Evolutionary conservation across 371 early-diverging fungal genomes (phyloP).

Genomic region (Mortierella sp.): DNA sequence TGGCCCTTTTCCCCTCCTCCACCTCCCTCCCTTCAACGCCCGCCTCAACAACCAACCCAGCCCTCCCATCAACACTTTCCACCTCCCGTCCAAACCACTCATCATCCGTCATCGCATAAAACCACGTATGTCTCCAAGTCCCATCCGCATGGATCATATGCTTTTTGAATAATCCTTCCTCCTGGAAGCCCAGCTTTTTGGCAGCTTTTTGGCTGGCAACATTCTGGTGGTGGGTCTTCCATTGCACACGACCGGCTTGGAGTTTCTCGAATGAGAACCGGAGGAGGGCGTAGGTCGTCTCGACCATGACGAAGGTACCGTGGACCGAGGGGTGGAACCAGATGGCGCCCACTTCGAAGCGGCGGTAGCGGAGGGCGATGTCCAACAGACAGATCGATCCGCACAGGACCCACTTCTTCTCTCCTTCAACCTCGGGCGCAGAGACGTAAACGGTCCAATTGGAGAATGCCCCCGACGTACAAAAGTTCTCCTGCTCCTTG

Average conservation of each 20-base stretch:
- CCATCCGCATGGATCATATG: slow-evolving; percentile 58
- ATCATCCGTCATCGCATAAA: slow-evolving; percentile 53
- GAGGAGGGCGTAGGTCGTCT: slow-evolving; percentile 38
- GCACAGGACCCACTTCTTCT: slow-evolving; percentile 37
- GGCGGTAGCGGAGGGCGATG: slow-evolving; percentile 25
- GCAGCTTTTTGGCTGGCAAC: slow-evolving; percentile 63
- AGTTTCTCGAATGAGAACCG: slow-evolving; percentile 43
- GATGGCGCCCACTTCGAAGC: slow-evolving; percentile 38
- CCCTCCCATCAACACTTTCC: slow-evolving; percentile 21
- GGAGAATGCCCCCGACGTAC: not conserved
- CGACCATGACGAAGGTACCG: slow-evolving; percentile 47
- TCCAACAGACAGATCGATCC: slow-evolving; percentile 45
- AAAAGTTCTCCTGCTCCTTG: slow-evolving; percentile 15
- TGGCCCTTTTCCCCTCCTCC: not conserved
- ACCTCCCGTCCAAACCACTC: slow-evolving; percentile 44
- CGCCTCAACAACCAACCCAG: slow-evolving; percentile 18
- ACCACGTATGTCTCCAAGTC: slow-evolving; percentile 34
- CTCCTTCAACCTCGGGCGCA: not conserved
- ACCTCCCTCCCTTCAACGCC: not conserved
- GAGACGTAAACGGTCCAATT: slow-evolving; percentile 44
- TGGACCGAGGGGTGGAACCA: slow-evolving; percentile 53
- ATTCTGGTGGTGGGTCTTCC: slow-evolving; percentile 61
- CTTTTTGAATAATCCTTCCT: slow-evolving; percentile 61
- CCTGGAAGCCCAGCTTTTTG: slow-evolving; percentile 58
- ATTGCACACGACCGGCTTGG: slow-evolving; percentile 51